Evolutionary conservation across 2,329 filamentous ascomycete genomes (phyloP), one percentile per base, ranked within the genome.

Genomic region (Claviceps paspali): DNA sequence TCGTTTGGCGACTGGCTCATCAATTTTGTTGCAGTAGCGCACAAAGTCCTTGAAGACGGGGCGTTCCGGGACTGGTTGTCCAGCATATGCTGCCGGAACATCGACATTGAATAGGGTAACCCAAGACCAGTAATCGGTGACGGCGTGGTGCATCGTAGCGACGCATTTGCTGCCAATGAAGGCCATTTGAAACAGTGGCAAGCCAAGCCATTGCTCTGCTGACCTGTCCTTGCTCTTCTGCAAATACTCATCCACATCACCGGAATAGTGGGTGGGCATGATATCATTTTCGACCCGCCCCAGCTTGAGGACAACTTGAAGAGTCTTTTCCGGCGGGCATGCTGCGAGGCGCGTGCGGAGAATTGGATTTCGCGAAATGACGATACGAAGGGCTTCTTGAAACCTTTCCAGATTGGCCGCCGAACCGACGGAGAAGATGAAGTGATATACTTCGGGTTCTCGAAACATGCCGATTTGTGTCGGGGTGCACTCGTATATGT

Each of bases 121-220:
- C 37, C 32, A 39, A 12, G 37, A 35, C 26, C 32, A 35, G n/a
- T 26, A 18, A 19, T 40, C 38, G 29, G 34, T 40, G 27, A 37
- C 22, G 12, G 34, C 38, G 30, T 40, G 38, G 22, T 40, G 33
- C 14, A 36, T 31, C 2, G 33, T 29, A 3, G 14, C 15, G 23
- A 33, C 29, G 8, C 36, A 36, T 17, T 18, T 40, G 14, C 12
- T 32, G 6, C 23, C 29, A 15, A 36, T 33, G 14, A 36, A 21
- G 4, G 22, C 29, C 10, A 24, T 6, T 11, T 23, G 38, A 9
- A 40, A 33, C 4, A 40, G 33, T 11, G 33, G 33, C 10, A 22
- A 12, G 21, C 38, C 38, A 4, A 40, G 22, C 26, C 32, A 29
- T 6, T 12, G 18, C 8, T 17, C 6, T 10, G 3, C n/a, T 6